Evolutionary conservation across 306 rosid species (phyloP), one percentile per base, ranked within the genome.

Genomic region (Phaseolus lunatus): DNA sequence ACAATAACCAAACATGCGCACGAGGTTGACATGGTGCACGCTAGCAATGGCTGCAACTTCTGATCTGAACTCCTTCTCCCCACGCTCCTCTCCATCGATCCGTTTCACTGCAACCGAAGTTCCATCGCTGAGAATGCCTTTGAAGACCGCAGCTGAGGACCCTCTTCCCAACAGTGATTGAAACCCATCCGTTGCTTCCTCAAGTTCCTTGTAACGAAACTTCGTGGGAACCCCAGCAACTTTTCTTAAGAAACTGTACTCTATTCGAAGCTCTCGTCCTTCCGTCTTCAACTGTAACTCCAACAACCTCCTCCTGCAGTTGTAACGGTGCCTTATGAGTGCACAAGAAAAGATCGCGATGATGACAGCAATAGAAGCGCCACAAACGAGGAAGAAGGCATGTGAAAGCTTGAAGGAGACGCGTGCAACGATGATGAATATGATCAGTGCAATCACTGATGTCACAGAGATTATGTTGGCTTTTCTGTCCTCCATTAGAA

Each of bases 1-100:
- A 41, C 96, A 92, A 16, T 92, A 95, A 0, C 98, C 98, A 26
- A 90, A 59, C 12, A 95, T 84, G 1, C 90, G 82, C 19, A 95
- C 92, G 4, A 95, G 96, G 73, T 92, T 90, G 2, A 92, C 85
- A 57, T 95, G 98, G 7, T 95, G 98, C 9, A 89, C 91, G 37
- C 96, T 89, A 0, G 96, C 97, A 37, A 95, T 95, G 61, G 97
- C 98, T 14, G 98, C 86, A 20, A 95, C 97, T 77, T 95, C 98
- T 8, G 98, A 86, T 79, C 85, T 83, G 77, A 95, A 92, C 58
- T 90, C 97, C 53, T 75, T 90, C 4, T 95, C 97, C 0, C 97
- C 89, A 23, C 85, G 81, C 19, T 85, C 90, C 7, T 90, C 94
- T 5, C 86, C 89, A 7, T 73, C 67, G 50, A 93, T 86, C 81